Conservation (phyloP, 352 stramenopile genomes). For the Phytophthora chlamydospora region DNA sequence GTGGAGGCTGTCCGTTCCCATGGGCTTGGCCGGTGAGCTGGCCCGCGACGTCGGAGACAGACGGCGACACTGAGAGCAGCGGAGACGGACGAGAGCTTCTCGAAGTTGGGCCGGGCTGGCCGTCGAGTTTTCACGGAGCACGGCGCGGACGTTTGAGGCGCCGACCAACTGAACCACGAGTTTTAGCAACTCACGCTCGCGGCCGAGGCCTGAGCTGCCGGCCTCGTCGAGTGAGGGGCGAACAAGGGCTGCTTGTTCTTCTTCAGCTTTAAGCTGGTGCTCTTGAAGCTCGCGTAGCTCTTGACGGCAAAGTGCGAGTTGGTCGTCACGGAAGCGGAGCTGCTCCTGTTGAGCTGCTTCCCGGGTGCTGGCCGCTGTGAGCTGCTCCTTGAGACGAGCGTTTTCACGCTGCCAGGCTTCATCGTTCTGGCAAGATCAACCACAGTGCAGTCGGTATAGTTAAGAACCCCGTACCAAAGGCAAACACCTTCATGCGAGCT, state of each 20-base stretch:
- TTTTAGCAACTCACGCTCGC: slow-evolving; percentile 26
- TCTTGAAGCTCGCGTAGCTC: slow-evolving; percentile 24
- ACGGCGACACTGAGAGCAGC: slow-evolving; percentile 18
- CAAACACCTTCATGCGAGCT: background rate
- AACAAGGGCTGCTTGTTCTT: background rate
- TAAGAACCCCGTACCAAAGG: background rate
- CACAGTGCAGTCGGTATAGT: slow-evolving; percentile 1
- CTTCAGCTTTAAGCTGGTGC: slow-evolving; percentile 19
- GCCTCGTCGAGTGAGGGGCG: slow-evolving; percentile 10
- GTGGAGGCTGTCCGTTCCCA: slow-evolving; percentile 14
- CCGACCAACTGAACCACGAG: slow-evolving; percentile 30
- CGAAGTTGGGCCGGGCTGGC: slow-evolving; percentile 21
- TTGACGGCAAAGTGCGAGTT: slow-evolving; percentile 23
- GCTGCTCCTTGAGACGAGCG: slow-evolving; percentile 23
- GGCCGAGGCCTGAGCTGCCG: slow-evolving; percentile 24
- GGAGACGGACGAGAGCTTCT: slow-evolving; percentile 18
- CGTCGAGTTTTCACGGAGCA: slow-evolving; percentile 28
- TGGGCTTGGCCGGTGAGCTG: slow-evolving; percentile 7
- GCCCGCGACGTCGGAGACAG: slow-evolving; percentile 1
- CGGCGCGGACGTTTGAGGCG: slow-evolving; percentile 19
- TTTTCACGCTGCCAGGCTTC: slow-evolving; percentile 33
- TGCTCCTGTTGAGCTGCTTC: slow-evolving; percentile 21
- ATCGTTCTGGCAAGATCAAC: slow-evolving; percentile 19
- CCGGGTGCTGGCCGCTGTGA: slow-evolving; percentile 9
- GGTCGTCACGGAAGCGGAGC: slow-evolving; percentile 12